phyloP scores from a whole-genome alignment of 257 asterid genomes.

The Nicotiana otophora region DNA sequence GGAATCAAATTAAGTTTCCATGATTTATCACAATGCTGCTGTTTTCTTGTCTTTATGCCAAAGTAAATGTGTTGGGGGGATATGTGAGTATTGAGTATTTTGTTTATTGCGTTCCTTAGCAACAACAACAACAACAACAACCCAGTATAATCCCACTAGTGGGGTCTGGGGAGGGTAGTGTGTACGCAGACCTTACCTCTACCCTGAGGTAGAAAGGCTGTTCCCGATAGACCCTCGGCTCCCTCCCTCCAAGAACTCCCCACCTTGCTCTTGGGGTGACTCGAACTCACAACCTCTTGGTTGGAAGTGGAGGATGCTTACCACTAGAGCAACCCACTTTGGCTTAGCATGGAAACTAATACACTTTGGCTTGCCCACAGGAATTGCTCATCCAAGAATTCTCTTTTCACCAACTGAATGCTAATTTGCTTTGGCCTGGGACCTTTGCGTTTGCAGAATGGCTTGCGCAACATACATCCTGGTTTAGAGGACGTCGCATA shows the following conservation, averaged over 20 bases:
- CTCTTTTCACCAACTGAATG: constrained; percentile 85
- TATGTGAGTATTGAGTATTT: not conserved
- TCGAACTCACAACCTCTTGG: too few species aligned
- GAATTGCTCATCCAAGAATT: constrained; percentile 76
- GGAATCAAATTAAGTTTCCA: not conserved
- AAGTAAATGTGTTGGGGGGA: not conserved
- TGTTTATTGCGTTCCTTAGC: not conserved
- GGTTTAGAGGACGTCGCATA: constrained; percentile 57
- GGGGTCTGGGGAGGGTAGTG: too few species aligned
- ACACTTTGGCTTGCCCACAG: constrained; percentile 34
- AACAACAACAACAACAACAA: too few species aligned
- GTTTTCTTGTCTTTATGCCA: not conserved
- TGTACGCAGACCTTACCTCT: too few species aligned
- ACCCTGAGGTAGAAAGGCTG: too few species aligned
- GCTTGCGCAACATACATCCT: constrained; percentile 53
- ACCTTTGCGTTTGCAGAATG: constrained; percentile 88
- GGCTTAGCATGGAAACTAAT: not conserved
- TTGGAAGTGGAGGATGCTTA: too few species aligned
- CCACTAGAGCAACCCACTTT: too few species aligned
- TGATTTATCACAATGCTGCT: not conserved
- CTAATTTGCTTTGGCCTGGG: constrained; percentile 97
- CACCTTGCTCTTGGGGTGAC: too few species aligned
- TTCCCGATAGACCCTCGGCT: too few species aligned
- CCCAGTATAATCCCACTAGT: too few species aligned
- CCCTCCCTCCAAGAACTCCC: too few species aligned